These are phyloP conservation scores for Cynara cardunculus DNA, from an alignment of 129 eudicot species.

Conservation along the genomic window DNA sequence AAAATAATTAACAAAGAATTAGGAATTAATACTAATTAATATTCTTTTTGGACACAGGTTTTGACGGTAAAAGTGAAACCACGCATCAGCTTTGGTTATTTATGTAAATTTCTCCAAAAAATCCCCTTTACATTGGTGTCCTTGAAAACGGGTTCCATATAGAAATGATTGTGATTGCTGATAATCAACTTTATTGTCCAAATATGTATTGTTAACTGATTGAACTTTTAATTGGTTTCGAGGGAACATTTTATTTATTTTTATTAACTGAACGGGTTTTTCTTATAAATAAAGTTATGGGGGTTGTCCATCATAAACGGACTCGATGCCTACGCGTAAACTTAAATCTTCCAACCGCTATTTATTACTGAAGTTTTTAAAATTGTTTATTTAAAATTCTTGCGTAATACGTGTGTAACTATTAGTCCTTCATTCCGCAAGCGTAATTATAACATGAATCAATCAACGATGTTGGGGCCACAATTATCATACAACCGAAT, in stretches of 20 bases:
- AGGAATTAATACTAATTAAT: too few relatives aligned
- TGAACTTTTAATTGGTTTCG: not conserved
- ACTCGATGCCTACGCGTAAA: not conserved
- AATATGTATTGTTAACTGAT: too few relatives aligned
- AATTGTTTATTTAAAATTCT: not conserved
- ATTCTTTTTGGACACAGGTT: too few relatives aligned
- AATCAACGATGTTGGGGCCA: not conserved
- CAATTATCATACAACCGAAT: not conserved
- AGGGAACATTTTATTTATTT: not conserved
- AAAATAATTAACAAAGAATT: too few relatives aligned
- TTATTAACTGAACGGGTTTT: not conserved
- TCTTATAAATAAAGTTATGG: not conserved
- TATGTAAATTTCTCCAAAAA: too few relatives aligned
- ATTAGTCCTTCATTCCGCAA: not conserved
- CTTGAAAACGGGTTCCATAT: too few relatives aligned
- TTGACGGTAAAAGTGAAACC: too few relatives aligned
- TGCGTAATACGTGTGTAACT: not conserved
- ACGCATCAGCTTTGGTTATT: too few relatives aligned
- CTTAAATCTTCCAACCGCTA: not conserved
- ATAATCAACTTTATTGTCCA: too few relatives aligned
- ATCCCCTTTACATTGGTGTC: too few relatives aligned
- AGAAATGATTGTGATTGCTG: too few relatives aligned
- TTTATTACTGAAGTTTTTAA: not conserved
- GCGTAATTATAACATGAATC: not conserved
- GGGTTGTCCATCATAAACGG: not conserved